These are phyloP conservation scores for Rosa persica DNA, from an alignment of 306 rosid species.

Conservation along the genomic window DNA sequence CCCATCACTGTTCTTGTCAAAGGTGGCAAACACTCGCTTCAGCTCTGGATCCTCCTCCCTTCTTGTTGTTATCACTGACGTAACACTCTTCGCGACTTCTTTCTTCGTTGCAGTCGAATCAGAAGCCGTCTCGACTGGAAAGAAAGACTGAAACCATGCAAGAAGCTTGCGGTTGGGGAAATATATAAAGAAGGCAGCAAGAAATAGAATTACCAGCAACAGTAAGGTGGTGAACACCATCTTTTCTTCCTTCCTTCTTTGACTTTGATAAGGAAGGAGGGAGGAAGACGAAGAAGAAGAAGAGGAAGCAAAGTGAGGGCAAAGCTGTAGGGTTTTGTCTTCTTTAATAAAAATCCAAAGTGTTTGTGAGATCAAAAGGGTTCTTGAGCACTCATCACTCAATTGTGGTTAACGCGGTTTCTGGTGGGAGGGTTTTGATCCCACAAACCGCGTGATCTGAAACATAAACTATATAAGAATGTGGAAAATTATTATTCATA, in stretches of 20 bases:
- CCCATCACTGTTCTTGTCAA: conserved; percentile 79
- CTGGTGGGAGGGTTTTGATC: conserved; percentile 32
- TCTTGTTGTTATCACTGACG: not conserved
- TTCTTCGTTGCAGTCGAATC: not conserved
- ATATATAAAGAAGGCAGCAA: conserved; percentile 51
- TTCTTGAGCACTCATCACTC: conserved; percentile 4
- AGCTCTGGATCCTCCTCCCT: conserved; percentile 38
- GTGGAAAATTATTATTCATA: not conserved
- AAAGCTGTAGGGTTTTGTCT: conserved; percentile 21
- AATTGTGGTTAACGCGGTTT: conserved; percentile 41
- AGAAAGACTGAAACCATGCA: conserved; percentile 37
- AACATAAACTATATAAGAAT: not conserved
- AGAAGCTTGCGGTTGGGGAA: conserved; percentile 47
- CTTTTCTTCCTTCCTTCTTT: not conserved
- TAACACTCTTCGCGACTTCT: not conserved
- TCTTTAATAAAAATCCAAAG: conserved; percentile 8
- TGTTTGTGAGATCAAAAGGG: conserved; percentile 5
- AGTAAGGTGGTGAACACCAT: conserved; percentile 48
- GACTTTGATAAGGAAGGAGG: conserved; percentile 32
- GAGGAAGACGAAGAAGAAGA: conserved; percentile 7
- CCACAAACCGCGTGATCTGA: conserved; percentile 72
- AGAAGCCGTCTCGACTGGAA: conserved; percentile 15
- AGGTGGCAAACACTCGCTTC: conserved; percentile 52
- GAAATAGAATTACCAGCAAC: conserved; percentile 48
- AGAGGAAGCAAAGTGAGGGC: not conserved